These are phyloP conservation scores for Platanus orientalis DNA, from an alignment of 164 flowering plant species.

Conservation along the genomic window DNA sequence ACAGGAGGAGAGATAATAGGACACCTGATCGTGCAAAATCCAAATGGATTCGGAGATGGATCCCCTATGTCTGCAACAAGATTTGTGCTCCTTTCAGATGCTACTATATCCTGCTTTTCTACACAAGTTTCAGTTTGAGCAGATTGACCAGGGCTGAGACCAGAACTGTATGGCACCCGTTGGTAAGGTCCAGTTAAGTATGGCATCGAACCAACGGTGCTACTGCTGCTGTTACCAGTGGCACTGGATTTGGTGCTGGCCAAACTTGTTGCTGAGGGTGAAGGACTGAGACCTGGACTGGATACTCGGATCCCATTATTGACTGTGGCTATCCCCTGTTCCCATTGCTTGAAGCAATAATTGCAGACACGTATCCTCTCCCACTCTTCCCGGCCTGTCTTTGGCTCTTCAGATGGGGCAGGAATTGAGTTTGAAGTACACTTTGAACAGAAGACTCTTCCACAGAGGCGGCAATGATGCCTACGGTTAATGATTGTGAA, in stretches of 20 bases:
- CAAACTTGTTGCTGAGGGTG: constrained; percentile 72
- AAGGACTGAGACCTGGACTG: constrained; percentile 42
- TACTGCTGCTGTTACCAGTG: constrained; percentile 46
- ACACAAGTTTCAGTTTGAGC: constrained; percentile 29
- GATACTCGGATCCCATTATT: constrained; percentile 42
- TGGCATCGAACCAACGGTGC: constrained; percentile 54
- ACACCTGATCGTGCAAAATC: constrained; percentile 58
- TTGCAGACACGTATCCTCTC: constrained; percentile 84
- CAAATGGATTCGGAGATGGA: constrained; percentile 37
- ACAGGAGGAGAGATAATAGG: neutral
- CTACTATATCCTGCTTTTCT: constrained; percentile 35
- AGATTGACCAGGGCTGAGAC: constrained; percentile 40
- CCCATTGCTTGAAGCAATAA: constrained; percentile 82
- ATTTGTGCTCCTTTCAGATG: constrained; percentile 28
- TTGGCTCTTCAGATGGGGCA: constrained; percentile 38
- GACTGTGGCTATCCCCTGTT: constrained; percentile 33
- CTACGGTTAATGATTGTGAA: constrained; percentile 80
- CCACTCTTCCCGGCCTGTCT: constrained; percentile 40
- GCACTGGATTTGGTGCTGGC: constrained; percentile 59
- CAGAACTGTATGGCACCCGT: constrained; percentile 30
- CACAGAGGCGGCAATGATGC: constrained; percentile 93
- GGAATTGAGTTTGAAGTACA: constrained; percentile 86
- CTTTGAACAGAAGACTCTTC: constrained; percentile 82
- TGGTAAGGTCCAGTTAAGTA: constrained; percentile 51
- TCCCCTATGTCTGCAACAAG: constrained; percentile 28